phyloP scores from a whole-genome alignment of 495 filamentous ascomycete species.

The Clohesyomyces aquaticus region DNA sequence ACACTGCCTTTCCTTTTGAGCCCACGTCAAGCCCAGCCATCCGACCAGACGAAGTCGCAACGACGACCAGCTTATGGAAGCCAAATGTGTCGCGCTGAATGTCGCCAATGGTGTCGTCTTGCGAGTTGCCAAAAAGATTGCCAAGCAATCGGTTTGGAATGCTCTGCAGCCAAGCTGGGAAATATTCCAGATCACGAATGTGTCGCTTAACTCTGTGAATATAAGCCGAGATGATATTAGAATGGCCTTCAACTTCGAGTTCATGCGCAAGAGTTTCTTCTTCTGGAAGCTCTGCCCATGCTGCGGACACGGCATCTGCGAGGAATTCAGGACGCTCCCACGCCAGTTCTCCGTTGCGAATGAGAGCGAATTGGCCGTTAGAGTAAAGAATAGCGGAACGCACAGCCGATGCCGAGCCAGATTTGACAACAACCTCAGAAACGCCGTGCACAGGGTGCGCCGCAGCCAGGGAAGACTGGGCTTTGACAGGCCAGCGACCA shows the following conservation, averaged over 20 bases:
- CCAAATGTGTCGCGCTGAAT: conserved; percentile 79
- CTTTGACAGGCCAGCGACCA: conserved; percentile 65
- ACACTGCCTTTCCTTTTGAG: conserved; percentile 73
- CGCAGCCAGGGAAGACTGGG: conserved; percentile 21
- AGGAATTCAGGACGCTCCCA: conserved; percentile 87
- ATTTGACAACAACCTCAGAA: conserved; percentile 78
- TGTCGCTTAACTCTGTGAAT: conserved; percentile 86
- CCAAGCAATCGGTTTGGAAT: conserved; percentile 58
- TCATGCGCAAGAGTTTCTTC: conserved; percentile 75
- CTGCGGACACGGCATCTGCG: conserved; percentile 72
- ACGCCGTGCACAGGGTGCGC: conserved; percentile 64
- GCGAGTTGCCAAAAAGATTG: conserved; percentile 63
- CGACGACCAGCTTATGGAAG: conserved; percentile 77
- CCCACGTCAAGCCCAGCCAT: conserved; percentile 79
- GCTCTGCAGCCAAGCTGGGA: conserved; percentile 69
- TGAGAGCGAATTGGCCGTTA: conserved; percentile 77
- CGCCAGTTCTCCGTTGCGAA: conserved; percentile 75
- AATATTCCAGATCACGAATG: conserved; percentile 71
- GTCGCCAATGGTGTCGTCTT: conserved; percentile 53
- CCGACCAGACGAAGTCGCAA: conserved; percentile 79
- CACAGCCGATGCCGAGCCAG: conserved; percentile 69
- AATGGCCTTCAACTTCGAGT: conserved; percentile 83
- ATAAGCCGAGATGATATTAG: conserved; percentile 77
- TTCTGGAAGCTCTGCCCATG: conserved; percentile 71
- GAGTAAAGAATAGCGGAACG: conserved; percentile 71